phyloP scores from a whole-genome alignment of 148 eudicot genomes.

The Chenopodium berlandieri region DNA sequence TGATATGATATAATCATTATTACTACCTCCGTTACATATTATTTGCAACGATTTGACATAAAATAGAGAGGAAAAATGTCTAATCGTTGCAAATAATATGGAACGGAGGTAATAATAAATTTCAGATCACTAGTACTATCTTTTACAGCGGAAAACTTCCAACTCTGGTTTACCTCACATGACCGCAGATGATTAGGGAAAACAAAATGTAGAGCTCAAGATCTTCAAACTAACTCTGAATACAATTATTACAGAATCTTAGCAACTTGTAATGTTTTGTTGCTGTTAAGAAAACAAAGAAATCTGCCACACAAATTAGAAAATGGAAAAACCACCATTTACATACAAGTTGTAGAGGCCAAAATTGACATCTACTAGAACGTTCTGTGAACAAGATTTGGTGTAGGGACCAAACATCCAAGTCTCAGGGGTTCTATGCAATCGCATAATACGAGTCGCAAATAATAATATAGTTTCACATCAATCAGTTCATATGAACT shows the following conservation, averaged over 20 bases:
- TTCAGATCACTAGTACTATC: neutral
- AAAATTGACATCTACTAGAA: neutral
- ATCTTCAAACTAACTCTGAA: neutral
- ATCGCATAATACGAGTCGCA: neutral
- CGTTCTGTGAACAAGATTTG: neutral
- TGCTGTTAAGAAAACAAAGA: neutral
- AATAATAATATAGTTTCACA: neutral
- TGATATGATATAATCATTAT: too few relatives aligned
- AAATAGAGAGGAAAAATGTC: too few relatives aligned
- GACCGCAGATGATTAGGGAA: neutral
- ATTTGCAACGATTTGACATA: too few relatives aligned
- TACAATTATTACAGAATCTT: neutral
- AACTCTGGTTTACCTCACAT: neutral
- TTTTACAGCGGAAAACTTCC: neutral
- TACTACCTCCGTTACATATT: too few relatives aligned
- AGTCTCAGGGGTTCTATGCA: neutral
- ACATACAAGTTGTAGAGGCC: slow-evolving; percentile 9
- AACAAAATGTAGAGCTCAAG: neutral
- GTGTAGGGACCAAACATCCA: neutral
- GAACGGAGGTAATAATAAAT: too few relatives aligned
- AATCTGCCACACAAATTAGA: neutral
- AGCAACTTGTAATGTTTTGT: neutral
- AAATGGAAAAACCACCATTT: neutral
- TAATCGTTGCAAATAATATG: too few relatives aligned
- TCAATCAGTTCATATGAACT: neutral